Conservation (phyloP, 2,329 filamentous ascomycete species). For the Aureobasidium sp. region DNA sequence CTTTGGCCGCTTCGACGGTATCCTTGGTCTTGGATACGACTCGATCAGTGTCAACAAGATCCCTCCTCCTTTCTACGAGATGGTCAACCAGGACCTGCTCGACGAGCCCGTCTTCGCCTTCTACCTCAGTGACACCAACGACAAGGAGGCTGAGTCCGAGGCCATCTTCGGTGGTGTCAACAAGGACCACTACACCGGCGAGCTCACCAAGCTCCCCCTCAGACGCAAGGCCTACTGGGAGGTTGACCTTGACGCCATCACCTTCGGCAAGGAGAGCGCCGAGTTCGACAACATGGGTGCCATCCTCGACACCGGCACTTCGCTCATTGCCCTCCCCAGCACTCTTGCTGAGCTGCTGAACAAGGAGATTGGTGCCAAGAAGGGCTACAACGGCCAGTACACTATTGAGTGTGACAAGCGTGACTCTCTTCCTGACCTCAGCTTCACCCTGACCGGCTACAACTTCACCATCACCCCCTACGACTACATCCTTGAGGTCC, state of each 20-base stretch:
- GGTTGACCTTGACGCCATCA: conserved; percentile 88
- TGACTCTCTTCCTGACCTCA: conserved; percentile 76
- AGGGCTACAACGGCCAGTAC: conserved; percentile 96
- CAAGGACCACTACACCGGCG: conserved; percentile 69
- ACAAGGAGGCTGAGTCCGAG: conserved; percentile 68
- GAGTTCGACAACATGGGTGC: conserved; percentile 91
- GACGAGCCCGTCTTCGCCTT: conserved; percentile 94
- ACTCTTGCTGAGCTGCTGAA: conserved; percentile 93
- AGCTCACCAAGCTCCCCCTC: conserved; percentile 87
- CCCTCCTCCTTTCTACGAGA: conserved; percentile 90
- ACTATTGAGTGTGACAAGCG: conserved; percentile 82
- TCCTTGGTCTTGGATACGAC: conserved; percentile 88
- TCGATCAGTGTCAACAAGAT: conserved; percentile 96
- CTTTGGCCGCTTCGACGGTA: conserved; percentile 95
- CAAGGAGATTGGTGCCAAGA: conserved; percentile 95
- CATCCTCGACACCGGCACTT: conserved; percentile 97
- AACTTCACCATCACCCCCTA: conserved; percentile 83
- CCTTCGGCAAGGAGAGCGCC: conserved; percentile 74
- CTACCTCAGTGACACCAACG: conserved; percentile 73
- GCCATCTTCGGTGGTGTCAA: conserved; percentile 85
- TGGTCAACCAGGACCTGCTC: conserved; percentile 80
- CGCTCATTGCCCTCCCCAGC: conserved; percentile 86
- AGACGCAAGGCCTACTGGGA: conserved; percentile 99
- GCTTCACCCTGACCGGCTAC: conserved; percentile 80
- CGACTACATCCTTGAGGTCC: conserved; percentile 94